Base-by-base conservation (phyloP, 1,284 basidiomycete species). In the Pseudozyma hubeiensis region DNA sequence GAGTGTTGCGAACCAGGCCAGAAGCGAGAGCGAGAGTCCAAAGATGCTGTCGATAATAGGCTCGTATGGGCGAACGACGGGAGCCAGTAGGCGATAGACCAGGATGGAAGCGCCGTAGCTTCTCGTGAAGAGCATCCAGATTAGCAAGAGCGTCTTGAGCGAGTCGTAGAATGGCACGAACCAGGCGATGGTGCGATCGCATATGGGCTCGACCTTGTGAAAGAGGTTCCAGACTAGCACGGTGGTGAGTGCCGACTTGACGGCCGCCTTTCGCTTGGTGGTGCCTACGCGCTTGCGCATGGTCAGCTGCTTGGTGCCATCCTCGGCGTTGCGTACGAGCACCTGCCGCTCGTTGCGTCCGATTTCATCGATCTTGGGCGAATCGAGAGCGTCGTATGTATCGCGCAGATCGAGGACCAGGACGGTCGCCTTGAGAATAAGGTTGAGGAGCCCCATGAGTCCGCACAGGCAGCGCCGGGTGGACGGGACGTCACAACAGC, bases 161-260 rank as follows among this genome's bases (percentile, higher is more conserved):
- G 73, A 64, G 48, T 71, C 73, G 55, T 75, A 75, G 52, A 75
- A 75, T 3, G 73, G 73, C 5, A 75, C 57, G 33, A 75, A 63
- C 73, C 73, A 75, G 11, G 67, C 58, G n/a, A 75, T 52, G 35
- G 61, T 67, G 1, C 58, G 57, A 46, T 75, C 73, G 48, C 60
- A 64, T 1, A 67, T 7, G 4, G 73, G 73, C 55, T 75, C 73
- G 17, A 75, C 14, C 37, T 64, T 67, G 46, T 48, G 19, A 31
- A 66, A 75, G 24, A 75, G 59, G 44, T 71, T 75, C 72, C 72
- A 75, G 2, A 75, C 50, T 1, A 75, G 63, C 13, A 75, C 53
- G 1, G 63, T 64, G 24, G 66, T 70, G 29, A 75, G 64, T 30
- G 72, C 72, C 8, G 66, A 62, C 33, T 53, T 61, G 46, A 70